Base-by-base conservation (phyloP, 225 moss, liverwort and hornwort species). In the Lunularia cruciata region DNA sequence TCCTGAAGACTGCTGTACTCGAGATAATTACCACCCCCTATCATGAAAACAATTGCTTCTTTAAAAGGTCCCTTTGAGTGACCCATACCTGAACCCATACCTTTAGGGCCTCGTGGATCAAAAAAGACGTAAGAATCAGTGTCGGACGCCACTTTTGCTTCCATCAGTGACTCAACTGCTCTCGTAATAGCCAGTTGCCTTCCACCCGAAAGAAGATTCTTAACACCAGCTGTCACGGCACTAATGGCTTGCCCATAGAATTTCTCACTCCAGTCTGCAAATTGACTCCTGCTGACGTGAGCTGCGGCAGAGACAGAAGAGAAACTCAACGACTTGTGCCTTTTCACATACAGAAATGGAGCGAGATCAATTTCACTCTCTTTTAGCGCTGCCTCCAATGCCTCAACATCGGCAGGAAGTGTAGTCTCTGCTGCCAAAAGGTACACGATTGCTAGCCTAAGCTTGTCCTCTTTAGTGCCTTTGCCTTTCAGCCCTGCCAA, bases 1-100 rank as follows among this genome's bases (percentile, higher is more conserved):
- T 96, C 90, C 72, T 98, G 96, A 73, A 98, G 81, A 73, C 96
- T 93, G 52, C 89, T 90, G 72, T 98, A 93, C 83, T 98, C 96
- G 47, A 86, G 73, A 73, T 98, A 92, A 75, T 98, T 98, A 38
- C 96, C 96, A 71, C 96, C 96, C 10, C 96, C 96, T 70, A 98
- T 90, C 93, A 93, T 98, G 74, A 98, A 98, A 52, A 98, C 90
- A 70, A 98, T 88, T 43, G 96, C 87, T 76, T 98, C 96, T 74
- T 98, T 98, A 59, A 90, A 98, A 5, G 92, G 92, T 61, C 96
- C 96, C 72, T 98, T 93, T 2, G 88, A 83, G 61, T 85, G 83
- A 79, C 85, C 87, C 26, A 70, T 84, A 56, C 80, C 79, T 4
- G 80, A 73, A 42, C 84, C 76, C 45, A 86, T 83, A 42, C 85